Evolutionary conservation across 2,329 filamentous ascomycete genomes (phyloP).

Genomic region (Diaporthe citriasiana): DNA sequence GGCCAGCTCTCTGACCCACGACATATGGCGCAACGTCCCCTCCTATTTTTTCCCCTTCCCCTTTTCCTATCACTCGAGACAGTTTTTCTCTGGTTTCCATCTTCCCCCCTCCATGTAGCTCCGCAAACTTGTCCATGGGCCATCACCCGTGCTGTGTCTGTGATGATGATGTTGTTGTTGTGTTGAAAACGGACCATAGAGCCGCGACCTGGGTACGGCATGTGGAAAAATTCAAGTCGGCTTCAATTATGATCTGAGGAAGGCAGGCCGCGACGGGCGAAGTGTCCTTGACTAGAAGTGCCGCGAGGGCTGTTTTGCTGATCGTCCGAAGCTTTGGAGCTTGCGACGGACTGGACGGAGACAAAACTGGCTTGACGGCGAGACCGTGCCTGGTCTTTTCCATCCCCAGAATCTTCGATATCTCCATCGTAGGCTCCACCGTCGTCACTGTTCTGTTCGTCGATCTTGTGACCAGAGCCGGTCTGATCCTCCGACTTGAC

Average conservation of each 20-base stretch:
- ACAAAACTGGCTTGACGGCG: not conserved
- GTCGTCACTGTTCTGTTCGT: not conserved
- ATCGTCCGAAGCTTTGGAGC: not conserved
- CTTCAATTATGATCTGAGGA: not conserved
- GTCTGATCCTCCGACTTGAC: not conserved
- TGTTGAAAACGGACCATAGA: not conserved
- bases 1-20: too few relatives aligned
- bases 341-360: not conserved
- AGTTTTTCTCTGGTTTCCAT: not conserved
- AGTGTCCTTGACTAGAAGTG: not conserved
- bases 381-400: too few relatives aligned
- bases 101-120: too few relatives aligned
- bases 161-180: too few relatives aligned
- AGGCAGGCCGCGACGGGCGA: not conserved
- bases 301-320: not conserved
- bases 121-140: not conserved
- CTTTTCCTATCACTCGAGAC: too few relatives aligned
- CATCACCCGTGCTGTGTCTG: too few relatives aligned
- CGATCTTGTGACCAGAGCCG: not conserved
- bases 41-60: too few relatives aligned
- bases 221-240: not conserved
- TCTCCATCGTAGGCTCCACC: not conserved
- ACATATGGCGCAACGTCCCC: not conserved
- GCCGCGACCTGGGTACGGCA: too few relatives aligned
- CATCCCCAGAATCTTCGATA: not conserved